phyloP scores from a whole-genome alignment of 495 filamentous ascomycete species.

The Daldinia childiae region DNA sequence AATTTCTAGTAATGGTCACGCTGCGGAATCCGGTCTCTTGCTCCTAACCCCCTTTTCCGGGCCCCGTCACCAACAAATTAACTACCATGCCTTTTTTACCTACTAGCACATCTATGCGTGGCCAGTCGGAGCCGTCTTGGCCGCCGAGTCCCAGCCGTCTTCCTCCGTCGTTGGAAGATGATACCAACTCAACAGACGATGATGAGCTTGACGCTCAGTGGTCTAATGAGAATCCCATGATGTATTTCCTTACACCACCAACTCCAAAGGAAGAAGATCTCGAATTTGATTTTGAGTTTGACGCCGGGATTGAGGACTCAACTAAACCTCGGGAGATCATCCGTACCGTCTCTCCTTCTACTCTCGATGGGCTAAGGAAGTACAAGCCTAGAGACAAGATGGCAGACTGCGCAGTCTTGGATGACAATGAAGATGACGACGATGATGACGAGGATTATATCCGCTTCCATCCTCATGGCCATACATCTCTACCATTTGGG shows the following conservation, averaged over 20 bases:
- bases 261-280: constrained; percentile 47
- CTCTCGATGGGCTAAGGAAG: constrained; percentile 55
- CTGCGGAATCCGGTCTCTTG: constrained; percentile 22
- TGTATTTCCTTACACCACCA: constrained; percentile 60
- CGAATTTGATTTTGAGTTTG: constrained; percentile 58
- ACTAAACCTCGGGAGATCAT: constrained; percentile 53
- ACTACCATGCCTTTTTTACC: constrained; percentile 43
- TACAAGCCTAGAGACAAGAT: constrained; percentile 48
- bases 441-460: constrained; percentile 53
- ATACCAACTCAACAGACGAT: constrained; percentile 51
- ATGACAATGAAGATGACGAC: constrained; percentile 45
- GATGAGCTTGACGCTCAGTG: constrained; percentile 49
- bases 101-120: constrained; percentile 31
- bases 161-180: constrained; percentile 49
- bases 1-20: constrained; percentile 25
- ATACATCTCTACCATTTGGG: constrained; percentile 44
- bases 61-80: constrained; percentile 19
- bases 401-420: constrained; percentile 48
- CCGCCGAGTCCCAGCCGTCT: constrained; percentile 49
- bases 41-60: constrained; percentile 2
- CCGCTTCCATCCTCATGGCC: constrained; percentile 43
- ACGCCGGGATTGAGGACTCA: constrained; percentile 61
- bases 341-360: constrained; percentile 59
- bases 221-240: constrained; percentile 57
- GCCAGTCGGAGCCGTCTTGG: constrained; percentile 44